Conservation (phyloP, 2,329 filamentous ascomycete genomes). For the Scorias spongiosa region DNA sequence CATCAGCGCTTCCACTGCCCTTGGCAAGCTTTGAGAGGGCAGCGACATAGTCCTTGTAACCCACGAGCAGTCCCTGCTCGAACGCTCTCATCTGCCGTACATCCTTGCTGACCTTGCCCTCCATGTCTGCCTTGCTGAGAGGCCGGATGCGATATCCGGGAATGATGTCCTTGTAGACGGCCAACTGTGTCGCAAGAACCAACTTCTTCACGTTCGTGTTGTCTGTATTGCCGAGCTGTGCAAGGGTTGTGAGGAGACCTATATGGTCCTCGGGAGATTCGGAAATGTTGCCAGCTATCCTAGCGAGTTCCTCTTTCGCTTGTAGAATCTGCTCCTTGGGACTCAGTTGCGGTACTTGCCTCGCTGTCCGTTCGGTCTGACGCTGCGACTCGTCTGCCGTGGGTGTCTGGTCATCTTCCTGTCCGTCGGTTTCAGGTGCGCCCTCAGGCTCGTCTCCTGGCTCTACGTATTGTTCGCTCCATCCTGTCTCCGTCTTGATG, state of each 20-base stretch:
- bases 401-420: conserved; percentile 41
- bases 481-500: conserved; percentile 71
- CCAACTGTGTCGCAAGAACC: conserved; percentile 68
- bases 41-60: conserved; percentile 74
- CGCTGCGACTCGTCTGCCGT: conserved; percentile 30
- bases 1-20: conserved; percentile 29
- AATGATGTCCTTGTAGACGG: conserved; percentile 90
- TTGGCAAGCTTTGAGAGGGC: conserved; percentile 56
- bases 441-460: conserved; percentile 25
- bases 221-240: conserved; percentile 53
- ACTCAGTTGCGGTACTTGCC: conserved; percentile 48
- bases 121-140: conserved; percentile 55
- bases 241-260: conserved; percentile 61
- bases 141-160: conserved; percentile 91
- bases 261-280: conserved; percentile 88
- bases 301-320: conserved; percentile 85
- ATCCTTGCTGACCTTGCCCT: conserved; percentile 79
- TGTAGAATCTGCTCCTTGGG: conserved; percentile 65
- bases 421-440: conserved; percentile 18
- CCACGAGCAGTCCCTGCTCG: conserved; percentile 72
- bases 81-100: conserved; percentile 68
- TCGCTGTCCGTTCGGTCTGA: conserved; percentile 33
- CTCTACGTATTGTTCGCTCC: conserved; percentile 44
- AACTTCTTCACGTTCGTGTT: conserved; percentile 70
- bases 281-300: conserved; percentile 65